Base-by-base conservation (phyloP, 371 early-diverging fungal genomes). In the Thermomucor indicae-seudaticae region DNA sequence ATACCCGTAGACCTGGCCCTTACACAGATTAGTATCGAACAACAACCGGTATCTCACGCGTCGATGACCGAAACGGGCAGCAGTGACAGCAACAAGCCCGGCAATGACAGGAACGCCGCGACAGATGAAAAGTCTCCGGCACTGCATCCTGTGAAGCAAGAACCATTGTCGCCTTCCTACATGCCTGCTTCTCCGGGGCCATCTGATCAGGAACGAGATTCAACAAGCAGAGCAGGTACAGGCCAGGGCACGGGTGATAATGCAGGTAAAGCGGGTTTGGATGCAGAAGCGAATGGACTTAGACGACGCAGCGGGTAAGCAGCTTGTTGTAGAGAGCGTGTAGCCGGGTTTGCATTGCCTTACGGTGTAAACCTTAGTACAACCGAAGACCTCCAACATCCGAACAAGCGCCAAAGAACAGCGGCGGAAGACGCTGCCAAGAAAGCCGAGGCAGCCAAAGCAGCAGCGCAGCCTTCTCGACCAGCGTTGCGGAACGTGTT, bases 211-310 rank as follows among this genome's bases (percentile, higher is more conserved):
- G 42, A 45, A 45, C 29, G 47, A 50, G 51, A 42, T 30, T 28
- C 40, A 24, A 52, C 25, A 43, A 29, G 12, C 41, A 50, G 25
- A 47, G 23, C 32, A 23, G 11, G 29, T 20, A 17, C 45, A 43
- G 66, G 48, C 70, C 70, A n/a, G n/a, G n/a, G n/a, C n/a, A n/a
- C n/a, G n/a, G n/a, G n/a, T n/a, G n/a, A n/a, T n/a, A n/a, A n/a
- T n/a, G n/a, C n/a, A n/a, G n/a, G n/a, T n/a, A n/a, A n/a, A 35
- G 66, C 66, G 70, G 66, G 66, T 10, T 40, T 70, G 20, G 56
- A 64, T 34, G 30, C 53, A 16, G 44, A 35, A 19, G 44, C 23
- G 7, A 49, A 59, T 47, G 63, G 65, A 51, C 51, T 63, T 11
- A 52, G 61, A 38, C 60, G 52, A 32, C 46, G 53, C 28, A 62